A percentile compares a stretch with the other conserved stretches of the same genome.
These are phyloP conservation scores for Coccomyxa sp. DNA, from an alignment of 139 green algal genomes.

Conservation along the genomic window DNA sequence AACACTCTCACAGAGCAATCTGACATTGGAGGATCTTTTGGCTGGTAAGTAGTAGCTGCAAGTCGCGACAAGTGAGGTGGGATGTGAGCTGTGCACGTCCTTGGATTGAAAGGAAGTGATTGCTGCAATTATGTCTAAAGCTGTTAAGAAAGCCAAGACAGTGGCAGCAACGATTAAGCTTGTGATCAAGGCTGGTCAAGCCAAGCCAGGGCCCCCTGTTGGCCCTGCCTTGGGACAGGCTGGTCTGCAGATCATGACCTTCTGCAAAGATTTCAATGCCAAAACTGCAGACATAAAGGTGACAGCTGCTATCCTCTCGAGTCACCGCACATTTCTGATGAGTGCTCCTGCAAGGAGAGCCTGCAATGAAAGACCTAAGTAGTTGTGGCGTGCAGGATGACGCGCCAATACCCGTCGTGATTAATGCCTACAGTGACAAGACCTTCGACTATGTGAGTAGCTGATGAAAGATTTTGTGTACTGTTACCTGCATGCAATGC, in stretches of 20 bases:
- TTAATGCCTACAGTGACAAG: conserved; percentile 82
- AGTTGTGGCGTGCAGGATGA: conserved; percentile 31
- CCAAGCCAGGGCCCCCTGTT: conserved; percentile 92
- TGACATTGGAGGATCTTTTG: no score
- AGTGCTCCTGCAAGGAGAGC: not conserved
- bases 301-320: no score
- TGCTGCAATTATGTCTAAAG: no score
- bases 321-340: not conserved
- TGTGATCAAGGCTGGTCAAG: conserved; percentile 85
- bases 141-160: conserved; percentile 39
- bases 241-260: conserved; percentile 98
- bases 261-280: conserved; percentile 99
- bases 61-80: no score
- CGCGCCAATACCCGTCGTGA: conserved; percentile 59
- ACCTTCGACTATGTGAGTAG: conserved; percentile 73
- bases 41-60: no score
- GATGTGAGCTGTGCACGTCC: not conserved
- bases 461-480: not conserved
- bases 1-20: no score
- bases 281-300: conserved; percentile 82
- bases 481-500: not conserved
- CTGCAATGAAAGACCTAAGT: not conserved
- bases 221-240: conserved; percentile 92
- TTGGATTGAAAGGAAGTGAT: not conserved
- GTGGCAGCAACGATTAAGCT: conserved; percentile 77